Conservation (phyloP, 306 rosid genomes). For the Pterocarpus santalinus region DNA sequence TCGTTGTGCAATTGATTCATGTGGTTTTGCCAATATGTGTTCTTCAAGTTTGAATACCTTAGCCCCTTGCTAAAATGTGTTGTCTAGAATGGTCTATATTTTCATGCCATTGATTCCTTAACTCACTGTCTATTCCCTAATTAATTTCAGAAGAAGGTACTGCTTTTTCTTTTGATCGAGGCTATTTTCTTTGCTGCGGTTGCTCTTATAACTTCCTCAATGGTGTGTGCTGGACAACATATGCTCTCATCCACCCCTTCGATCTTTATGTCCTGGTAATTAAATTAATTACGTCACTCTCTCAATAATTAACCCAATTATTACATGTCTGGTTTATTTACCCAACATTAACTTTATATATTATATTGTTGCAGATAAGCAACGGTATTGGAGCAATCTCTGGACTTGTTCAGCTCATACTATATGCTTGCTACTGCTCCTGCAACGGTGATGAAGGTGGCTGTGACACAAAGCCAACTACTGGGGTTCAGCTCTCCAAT, state of each 20-base stretch:
- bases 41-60: too few species aligned
- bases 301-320: too few species aligned
- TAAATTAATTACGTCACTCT: background rate
- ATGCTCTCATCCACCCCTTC: constrained; percentile 66
- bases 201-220: constrained; percentile 53
- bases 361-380: constrained; percentile 57
- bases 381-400: constrained; percentile 65
- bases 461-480: background rate
- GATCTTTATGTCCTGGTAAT: constrained; percentile 72
- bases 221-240: constrained; percentile 72
- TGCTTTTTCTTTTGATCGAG: constrained; percentile 12
- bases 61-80: too few species aligned
- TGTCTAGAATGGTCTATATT: too few species aligned
- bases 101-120: too few species aligned
- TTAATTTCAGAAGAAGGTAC: constrained; percentile 55
- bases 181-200: constrained; percentile 47
- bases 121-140: too few species aligned
- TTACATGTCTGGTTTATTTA: too few species aligned
- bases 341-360: too few species aligned
- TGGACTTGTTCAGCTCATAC: constrained; percentile 59
- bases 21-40: too few species aligned
- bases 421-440: constrained; percentile 50
- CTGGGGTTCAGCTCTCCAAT: constrained; percentile 43
- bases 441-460: background rate
- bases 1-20: too few species aligned